These are phyloP conservation scores for Lasiodiplodia hormozganensis DNA, from an alignment of 2,329 filamentous ascomycete genomes.

Conservation along the genomic window DNA sequence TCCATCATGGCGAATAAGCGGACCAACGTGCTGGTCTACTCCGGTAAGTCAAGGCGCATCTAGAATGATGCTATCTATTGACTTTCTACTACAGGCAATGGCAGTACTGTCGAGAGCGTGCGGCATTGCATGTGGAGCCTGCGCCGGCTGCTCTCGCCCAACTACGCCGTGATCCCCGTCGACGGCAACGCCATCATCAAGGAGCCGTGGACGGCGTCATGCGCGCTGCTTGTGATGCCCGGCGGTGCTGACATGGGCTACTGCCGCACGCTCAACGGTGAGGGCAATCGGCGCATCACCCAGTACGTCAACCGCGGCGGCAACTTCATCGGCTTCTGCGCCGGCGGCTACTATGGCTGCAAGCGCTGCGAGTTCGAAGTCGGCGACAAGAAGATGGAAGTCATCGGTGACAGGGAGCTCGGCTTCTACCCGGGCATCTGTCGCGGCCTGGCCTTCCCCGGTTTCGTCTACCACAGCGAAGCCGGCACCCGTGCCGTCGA, in stretches of 20 bases:
- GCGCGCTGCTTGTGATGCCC: conserved; percentile 88
- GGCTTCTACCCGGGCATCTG: conserved; percentile 88
- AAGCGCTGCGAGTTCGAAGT: conserved; percentile 89
- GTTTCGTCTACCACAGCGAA: conserved; percentile 91
- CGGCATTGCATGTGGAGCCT: conserved; percentile 88
- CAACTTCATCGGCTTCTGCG: conserved; percentile 88
- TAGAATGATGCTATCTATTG: background rate
- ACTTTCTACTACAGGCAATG: conserved; percentile 66
- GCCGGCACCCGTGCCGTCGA: conserved; percentile 76
- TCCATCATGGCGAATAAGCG: conserved; percentile 68
- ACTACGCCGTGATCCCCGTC: conserved; percentile 91
- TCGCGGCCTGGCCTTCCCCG: conserved; percentile 83
- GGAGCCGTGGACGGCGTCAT: conserved; percentile 89
- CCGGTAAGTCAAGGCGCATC: conserved; percentile 63
- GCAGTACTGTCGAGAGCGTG: conserved; percentile 86
- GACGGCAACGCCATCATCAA: conserved; percentile 79
- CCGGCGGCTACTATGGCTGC: conserved; percentile 90
- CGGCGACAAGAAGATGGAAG: conserved; percentile 79
- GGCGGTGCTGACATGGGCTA: conserved; percentile 95
- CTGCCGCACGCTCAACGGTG: conserved; percentile 84
- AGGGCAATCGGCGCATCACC: conserved; percentile 82
- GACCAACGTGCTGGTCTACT: conserved; percentile 93
- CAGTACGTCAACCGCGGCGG: conserved; percentile 88
- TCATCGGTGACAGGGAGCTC: conserved; percentile 83
- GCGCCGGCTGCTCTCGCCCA: conserved; percentile 81